Evolutionary conservation across 768 basidiomycete species (phyloP), one percentile per base, ranked within the genome.

Genomic region (Russula griseocarnosa): DNA sequence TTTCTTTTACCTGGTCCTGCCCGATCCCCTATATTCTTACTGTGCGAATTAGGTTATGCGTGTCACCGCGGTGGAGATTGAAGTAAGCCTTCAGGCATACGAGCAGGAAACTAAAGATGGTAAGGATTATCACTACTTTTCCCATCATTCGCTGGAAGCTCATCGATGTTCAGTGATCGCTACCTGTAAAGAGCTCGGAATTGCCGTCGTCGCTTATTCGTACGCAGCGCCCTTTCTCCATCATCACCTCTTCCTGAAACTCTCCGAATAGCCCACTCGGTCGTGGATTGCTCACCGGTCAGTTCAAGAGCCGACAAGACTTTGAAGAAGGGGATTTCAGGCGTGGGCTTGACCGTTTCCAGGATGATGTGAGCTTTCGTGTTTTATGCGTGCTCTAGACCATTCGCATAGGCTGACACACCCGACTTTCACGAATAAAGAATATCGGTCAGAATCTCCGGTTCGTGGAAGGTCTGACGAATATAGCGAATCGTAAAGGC

Each of bases 51-150:
- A 56, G 55, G 28, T 44, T 30, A 14, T 4, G 28, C 55, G 42
- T 22, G 79, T 87, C 62, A 77, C 82, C 14, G 76, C 81, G 18
- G 83, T 85, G 9, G 86, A 90, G 71, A 86, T 88, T 58, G 88
- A 90, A 71, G 74, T 86, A 49, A 86, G 83, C 68, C 79, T 82
- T 3, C 86, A 83, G 79, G 77, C 81, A 2, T 84, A 83, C 57
- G 82, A 83, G 63, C 75, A 77, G 26, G 77, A 83, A 58, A 79
- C 82, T 18, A 78, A 77, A 67, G 75, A 79, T n/a, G 79, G 79
- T 77, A 57, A 36, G 70, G 44, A 16, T 52, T 14, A 5, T 10
- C 32, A 18, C 24, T 0, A 18, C 38, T 16, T 24, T 34, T 32
- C 32, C 6, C 18, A 24, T 22, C 5, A 9, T n/a, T 9, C 0